phyloP scores from a whole-genome alignment of 2,329 filamentous ascomycete species.

The Paecilomyces dactylethromorphus region DNA sequence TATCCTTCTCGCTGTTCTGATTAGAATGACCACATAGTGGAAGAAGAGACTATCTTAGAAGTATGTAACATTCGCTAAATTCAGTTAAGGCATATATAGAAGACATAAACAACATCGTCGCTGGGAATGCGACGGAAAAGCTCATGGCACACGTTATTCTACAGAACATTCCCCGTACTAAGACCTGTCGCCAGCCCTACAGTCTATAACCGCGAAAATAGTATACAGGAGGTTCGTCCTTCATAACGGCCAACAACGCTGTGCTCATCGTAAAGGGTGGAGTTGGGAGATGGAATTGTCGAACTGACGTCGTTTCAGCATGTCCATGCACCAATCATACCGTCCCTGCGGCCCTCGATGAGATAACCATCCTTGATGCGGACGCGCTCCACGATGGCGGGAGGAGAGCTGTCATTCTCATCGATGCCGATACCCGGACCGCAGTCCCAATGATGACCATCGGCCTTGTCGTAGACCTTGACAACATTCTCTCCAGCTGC shows the following conservation, averaged over 20 bases:
- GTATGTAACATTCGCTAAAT: not conserved
- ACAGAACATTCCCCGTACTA: not conserved
- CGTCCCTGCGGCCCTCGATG: slow-evolving; percentile 81
- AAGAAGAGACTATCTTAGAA: not conserved
- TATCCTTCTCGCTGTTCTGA: not conserved
- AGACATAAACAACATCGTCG: not conserved
- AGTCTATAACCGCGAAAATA: slow-evolving; percentile 4
- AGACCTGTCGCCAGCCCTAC: not conserved
- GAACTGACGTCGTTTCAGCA: slow-evolving; percentile 43
- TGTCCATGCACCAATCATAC: slow-evolving; percentile 85
- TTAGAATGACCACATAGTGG: not conserved
- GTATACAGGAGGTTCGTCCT: slow-evolving; percentile 8
- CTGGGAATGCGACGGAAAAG: not conserved
- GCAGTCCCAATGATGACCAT: slow-evolving; percentile 94
- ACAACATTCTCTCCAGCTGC: slow-evolving; percentile 89
- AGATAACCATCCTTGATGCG: slow-evolving; percentile 91
- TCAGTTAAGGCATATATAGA: not conserved
- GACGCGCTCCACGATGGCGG: slow-evolving; percentile 73
- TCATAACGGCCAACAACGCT: not conserved
- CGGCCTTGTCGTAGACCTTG: slow-evolving; percentile 97
- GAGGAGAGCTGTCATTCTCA: slow-evolving; percentile 58
- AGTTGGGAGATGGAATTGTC: slow-evolving; percentile 13
- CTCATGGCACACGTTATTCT: not conserved
- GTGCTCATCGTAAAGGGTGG: slow-evolving; percentile 6
- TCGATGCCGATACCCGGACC: slow-evolving; percentile 63